Evolutionary conservation across 208 protist genomes (phyloP), one percentile per base, ranked within the genome.

Genomic region (Acanthamoeba comandoni): DNA sequence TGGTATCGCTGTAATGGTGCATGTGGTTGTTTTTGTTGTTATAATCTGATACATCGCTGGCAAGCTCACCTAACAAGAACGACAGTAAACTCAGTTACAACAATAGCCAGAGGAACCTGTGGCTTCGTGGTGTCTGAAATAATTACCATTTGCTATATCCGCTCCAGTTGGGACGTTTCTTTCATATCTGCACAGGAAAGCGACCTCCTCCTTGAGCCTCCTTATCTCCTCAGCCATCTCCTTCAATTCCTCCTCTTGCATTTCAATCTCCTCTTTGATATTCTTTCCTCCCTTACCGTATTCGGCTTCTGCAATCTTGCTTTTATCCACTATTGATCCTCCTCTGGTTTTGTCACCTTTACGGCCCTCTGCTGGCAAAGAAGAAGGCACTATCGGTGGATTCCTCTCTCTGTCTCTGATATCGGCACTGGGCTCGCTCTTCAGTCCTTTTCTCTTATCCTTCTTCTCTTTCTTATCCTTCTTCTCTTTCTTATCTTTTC

Each of bases 191-290:
- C 43, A 77, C 17, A 79, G 35, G 17, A 53, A 22, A 26, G 69
- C 69, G 12, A 79, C 69, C 39, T 79, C 69, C 39, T 79, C 69
- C 26, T 51, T 39, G 17, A 79, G 69, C 35, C 39, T 79, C 69
- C 69, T 17, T 39, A 79, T 79, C 69, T 79, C 69, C n/a, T 39
- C 69, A 2, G 69, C 69, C 69, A 79, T 79, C 9, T 79, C 39
- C 7, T 49, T 39, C 19, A 79, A 49, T 49, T 79, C 69, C 35
- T 79, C 35, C 35, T 79, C 69, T 49, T 79, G 69, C 39, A n/a
- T 57, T 4, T n/a, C 35, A 22, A 79, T 53, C 69, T 79, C 69
- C 29, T 70, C 64, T 35, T 70, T 70, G 29, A 70, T 70, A 26
- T 26, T 35, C 64, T 70, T 26, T 35, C 29, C 29, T 35, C 29